These are phyloP conservation scores for Talaromyces proteolyticus DNA, from an alignment of 495 filamentous ascomycete species.

Conservation along the genomic window DNA sequence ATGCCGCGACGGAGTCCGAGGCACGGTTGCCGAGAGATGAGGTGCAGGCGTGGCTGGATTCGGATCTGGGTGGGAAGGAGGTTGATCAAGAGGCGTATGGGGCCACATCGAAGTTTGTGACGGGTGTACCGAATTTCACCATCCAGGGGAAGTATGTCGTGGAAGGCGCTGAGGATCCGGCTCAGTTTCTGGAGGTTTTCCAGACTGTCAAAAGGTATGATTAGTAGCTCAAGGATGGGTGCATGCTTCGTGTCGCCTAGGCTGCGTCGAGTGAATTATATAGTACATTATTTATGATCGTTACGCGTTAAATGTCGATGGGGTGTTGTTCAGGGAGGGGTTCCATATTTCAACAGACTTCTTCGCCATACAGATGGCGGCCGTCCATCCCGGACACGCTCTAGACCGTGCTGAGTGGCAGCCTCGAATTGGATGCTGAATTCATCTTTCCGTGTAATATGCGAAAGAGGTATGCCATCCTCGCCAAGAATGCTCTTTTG, in stretches of 20 bases:
- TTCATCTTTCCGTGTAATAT: background rate
- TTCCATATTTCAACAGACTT: slow-evolving; percentile 3
- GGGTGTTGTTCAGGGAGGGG: background rate
- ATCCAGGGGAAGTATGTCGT: slow-evolving; percentile 58
- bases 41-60: slow-evolving; percentile 54
- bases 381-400: background rate
- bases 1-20: slow-evolving; percentile 58
- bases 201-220: slow-evolving; percentile 39
- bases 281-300: too few relatives aligned
- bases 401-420: background rate
- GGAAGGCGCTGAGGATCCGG: slow-evolving; percentile 58
- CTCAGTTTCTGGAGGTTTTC: slow-evolving; percentile 52
- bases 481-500: background rate
- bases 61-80: slow-evolving; percentile 56
- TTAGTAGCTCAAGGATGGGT: too few relatives aligned
- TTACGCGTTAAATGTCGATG: too few relatives aligned
- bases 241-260: too few relatives aligned
- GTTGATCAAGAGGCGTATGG: slow-evolving; percentile 65
- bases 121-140: slow-evolving; percentile 71
- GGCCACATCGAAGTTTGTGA: slow-evolving; percentile 52
- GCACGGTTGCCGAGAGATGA: slow-evolving; percentile 45
- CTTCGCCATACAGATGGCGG: background rate
- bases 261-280: too few relatives aligned
- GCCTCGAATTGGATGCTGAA: background rate
- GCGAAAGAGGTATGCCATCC: background rate